Conservation (phyloP, 176 grass and related monocot species). For the Cenchrus americanus region DNA sequence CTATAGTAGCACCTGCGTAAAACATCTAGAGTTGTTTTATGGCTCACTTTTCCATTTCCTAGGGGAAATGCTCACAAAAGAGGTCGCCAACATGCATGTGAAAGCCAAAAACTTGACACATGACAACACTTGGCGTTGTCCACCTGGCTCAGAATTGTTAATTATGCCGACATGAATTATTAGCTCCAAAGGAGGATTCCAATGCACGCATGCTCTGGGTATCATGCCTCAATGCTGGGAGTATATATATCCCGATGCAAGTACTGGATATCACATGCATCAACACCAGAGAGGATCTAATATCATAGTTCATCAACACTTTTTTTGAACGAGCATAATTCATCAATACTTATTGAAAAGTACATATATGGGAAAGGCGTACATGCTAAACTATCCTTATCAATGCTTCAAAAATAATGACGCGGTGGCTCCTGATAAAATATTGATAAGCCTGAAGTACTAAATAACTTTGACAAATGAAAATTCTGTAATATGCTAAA, state of each 20-base stretch:
- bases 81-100: slow-evolving; percentile 41
- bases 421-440: neutral
- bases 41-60: slow-evolving; percentile 44
- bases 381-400: neutral
- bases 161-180: slow-evolving; percentile 54
- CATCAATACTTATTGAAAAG: neutral
- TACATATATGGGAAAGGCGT: neutral
- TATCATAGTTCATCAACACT: neutral
- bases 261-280: slow-evolving; percentile 32
- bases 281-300: slow-evolving; percentile 11
- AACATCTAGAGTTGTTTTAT: slow-evolving; percentile 13
- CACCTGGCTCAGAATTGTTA: slow-evolving; percentile 36
- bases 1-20: slow-evolving; percentile 66
- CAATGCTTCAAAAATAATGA: neutral
- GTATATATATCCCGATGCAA: slow-evolving; percentile 1
- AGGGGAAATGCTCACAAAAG: slow-evolving; percentile 43
- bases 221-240: slow-evolving; percentile 16
- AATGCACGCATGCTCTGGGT: slow-evolving; percentile 30
- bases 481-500: neutral
- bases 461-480: slow-evolving; percentile 6
- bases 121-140: slow-evolving; percentile 35
- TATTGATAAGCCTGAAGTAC: neutral
- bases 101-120: slow-evolving; percentile 44
- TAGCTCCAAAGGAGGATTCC: slow-evolving; percentile 41
- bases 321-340: neutral